A percentile compares a stretch with the other conserved stretches of the same genome.
Conservation (phyloP, 1,284 basidiomycete genomes). For the Fomitopsis palustris region DNA sequence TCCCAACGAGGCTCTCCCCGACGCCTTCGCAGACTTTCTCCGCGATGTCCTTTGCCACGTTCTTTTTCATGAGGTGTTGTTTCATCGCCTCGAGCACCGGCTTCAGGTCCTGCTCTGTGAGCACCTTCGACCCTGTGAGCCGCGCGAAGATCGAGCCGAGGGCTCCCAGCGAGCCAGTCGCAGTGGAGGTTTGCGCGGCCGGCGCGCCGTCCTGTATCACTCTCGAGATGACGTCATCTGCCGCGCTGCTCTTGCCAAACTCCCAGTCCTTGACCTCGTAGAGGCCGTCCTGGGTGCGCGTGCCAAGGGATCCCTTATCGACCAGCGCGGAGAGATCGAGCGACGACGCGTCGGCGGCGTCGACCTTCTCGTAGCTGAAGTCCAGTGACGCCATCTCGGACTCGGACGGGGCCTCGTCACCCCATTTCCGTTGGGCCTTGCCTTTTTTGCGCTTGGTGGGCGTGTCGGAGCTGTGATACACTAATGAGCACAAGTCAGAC, state of each 20-base stretch:
- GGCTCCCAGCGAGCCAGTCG: conserved; percentile 49
- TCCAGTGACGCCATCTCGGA: conserved; percentile 89
- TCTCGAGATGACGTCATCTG: conserved; percentile 57
- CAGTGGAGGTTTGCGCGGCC: conserved; percentile 32
- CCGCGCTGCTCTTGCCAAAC: conserved; percentile 43
- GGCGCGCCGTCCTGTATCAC: conserved; percentile 43
- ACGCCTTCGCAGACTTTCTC: conserved; percentile 95
- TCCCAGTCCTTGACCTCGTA: conserved; percentile 97
- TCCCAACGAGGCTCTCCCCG: conserved; percentile 85
- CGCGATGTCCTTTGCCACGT: conserved; percentile 94
- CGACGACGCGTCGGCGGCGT: conserved; percentile 33
- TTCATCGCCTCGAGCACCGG: conserved; percentile 95
- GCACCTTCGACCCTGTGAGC: conserved; percentile 79
- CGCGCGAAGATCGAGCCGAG: conserved; percentile 77
- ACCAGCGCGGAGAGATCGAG: conserved; percentile 64
- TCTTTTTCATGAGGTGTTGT: conserved; percentile 97
- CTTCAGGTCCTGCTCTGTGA: conserved; percentile 81
- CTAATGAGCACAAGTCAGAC: conserved; percentile 2
- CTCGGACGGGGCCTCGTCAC: conserved; percentile 73
- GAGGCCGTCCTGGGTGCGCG: conserved; percentile 75
- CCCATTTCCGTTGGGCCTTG: conserved; percentile 93
- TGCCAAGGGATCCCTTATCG: conserved; percentile 79
- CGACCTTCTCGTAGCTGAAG: conserved; percentile 62
- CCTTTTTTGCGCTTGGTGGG: conserved; percentile 57
- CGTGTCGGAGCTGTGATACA: conserved; percentile 51